Percentiles rank a stretch among this genome's conserved stretches.
Evolutionary conservation across 495 filamentous ascomycete species (phyloP).

Genomic region (Achaetomiella virescens): DNA sequence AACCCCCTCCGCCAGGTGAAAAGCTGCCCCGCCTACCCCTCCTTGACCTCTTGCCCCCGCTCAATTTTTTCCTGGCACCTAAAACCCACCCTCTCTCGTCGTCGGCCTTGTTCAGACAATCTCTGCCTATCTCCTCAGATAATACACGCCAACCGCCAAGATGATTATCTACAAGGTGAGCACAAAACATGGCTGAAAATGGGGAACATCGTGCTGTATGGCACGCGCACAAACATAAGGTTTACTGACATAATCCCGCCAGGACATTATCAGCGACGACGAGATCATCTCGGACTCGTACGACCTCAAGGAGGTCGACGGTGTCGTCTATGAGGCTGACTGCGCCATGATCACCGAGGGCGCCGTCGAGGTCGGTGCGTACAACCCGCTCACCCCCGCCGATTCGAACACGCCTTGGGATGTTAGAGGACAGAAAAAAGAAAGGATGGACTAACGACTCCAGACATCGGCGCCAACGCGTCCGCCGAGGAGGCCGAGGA

Average conservation of each 20-base stretch:
- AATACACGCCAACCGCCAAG: conserved; percentile 35
- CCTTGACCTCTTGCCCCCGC: conserved; percentile 21
- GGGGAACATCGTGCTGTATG: conserved; percentile 30
- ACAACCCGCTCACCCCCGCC: not conserved
- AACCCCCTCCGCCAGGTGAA: not conserved
- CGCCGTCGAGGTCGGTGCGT: conserved; percentile 65
- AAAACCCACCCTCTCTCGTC: conserved; percentile 2
- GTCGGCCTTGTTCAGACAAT: conserved; percentile 15
- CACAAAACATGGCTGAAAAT: not conserved
- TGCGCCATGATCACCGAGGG: conserved; percentile 79
- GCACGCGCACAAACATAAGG: not conserved
- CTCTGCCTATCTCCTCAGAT: conserved; percentile 6
- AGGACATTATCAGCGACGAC: conserved; percentile 88
- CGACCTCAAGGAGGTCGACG: conserved; percentile 67
- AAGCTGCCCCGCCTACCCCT: conserved; percentile 25
- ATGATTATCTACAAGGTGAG: conserved; percentile 95
- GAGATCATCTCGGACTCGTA: conserved; percentile 96
- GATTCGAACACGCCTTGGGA: too few species aligned
- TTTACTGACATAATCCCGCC: conserved; percentile 18
- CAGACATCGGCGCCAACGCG: conserved; percentile 92
- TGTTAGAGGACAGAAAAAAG: not conserved
- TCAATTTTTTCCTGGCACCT: conserved; percentile 13
- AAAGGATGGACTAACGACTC: not conserved
- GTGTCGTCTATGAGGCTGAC: conserved; percentile 76
- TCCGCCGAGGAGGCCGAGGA: conserved; percentile 88